phyloP scores from a whole-genome alignment of 495 filamentous ascomycete genomes.

The Penicillium desertorum region DNA sequence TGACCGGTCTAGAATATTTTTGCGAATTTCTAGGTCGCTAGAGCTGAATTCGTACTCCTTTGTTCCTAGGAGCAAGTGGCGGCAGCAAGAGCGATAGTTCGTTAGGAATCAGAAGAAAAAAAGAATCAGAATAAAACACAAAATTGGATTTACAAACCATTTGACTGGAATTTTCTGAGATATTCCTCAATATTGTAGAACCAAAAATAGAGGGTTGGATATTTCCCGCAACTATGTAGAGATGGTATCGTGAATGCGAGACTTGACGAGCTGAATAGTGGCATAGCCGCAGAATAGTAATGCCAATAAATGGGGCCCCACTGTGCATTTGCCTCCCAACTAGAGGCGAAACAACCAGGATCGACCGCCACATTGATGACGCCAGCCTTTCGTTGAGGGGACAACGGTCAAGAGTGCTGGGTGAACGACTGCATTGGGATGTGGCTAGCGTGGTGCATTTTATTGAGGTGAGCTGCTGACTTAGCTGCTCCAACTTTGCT shows the following conservation, averaged over 20 bases:
- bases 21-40: conserved; percentile 11
- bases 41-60: conserved; percentile 13
- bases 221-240: conserved; percentile 13
- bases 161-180: conserved; percentile 6
- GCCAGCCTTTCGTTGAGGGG: conserved; percentile 11
- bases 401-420: conserved; percentile 13
- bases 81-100: conserved; percentile 7
- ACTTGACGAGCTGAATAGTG: too few relatives aligned
- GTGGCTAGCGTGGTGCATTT: conserved; percentile 8
- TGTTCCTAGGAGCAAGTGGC: conserved; percentile 16
- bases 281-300: too few relatives aligned
- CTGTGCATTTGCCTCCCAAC: too few relatives aligned
- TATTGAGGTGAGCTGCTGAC: conserved; percentile 18
- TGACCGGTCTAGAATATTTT: conserved; percentile 11
- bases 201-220: conserved; percentile 12
- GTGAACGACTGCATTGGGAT: conserved; percentile 8
- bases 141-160: conserved; percentile 7
- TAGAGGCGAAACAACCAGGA: conserved; percentile 9
- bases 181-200: conserved; percentile 9
- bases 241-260: not conserved
- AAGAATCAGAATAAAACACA: conserved; percentile 4
- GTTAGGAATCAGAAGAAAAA: conserved; percentile 7
- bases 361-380: conserved; percentile 9
- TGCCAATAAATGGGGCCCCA: too few relatives aligned
- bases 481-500: conserved; percentile 7